Conservation (phyloP, 164 flowering plant species). For the Echeveria elegans region DNA sequence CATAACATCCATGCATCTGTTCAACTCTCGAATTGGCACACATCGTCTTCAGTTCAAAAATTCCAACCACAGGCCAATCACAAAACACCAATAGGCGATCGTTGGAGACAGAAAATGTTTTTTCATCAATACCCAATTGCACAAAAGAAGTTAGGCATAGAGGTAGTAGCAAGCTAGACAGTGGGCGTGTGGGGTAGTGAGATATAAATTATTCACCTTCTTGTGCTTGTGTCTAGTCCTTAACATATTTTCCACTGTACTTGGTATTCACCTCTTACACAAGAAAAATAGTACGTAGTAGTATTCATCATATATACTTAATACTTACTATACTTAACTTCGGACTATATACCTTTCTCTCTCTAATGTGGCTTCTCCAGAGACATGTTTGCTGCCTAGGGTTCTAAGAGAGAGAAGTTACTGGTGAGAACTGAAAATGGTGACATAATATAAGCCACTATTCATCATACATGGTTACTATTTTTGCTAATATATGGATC, state of each 20-base stretch:
- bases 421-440: background rate
- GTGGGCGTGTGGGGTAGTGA: background rate
- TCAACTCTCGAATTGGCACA: background rate
- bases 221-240: background rate
- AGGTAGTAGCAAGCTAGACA: background rate
- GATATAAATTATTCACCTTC: background rate
- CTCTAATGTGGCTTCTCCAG: background rate
- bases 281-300: too few relatives aligned
- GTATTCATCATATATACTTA: background rate
- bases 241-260: slow-evolving; percentile 6
- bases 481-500: background rate
- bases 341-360: background rate
- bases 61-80: background rate
- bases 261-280: background rate
- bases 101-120: background rate
- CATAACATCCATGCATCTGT: background rate
- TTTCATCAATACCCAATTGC: background rate
- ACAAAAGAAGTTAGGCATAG: background rate
- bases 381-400: background rate
- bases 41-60: background rate
- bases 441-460: background rate
- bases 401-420: background rate
- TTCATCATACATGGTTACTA: background rate
- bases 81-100: background rate
- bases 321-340: background rate